Conservation (phyloP, 306 rosid genomes). For the Sechiopsis laciniata region DNA sequence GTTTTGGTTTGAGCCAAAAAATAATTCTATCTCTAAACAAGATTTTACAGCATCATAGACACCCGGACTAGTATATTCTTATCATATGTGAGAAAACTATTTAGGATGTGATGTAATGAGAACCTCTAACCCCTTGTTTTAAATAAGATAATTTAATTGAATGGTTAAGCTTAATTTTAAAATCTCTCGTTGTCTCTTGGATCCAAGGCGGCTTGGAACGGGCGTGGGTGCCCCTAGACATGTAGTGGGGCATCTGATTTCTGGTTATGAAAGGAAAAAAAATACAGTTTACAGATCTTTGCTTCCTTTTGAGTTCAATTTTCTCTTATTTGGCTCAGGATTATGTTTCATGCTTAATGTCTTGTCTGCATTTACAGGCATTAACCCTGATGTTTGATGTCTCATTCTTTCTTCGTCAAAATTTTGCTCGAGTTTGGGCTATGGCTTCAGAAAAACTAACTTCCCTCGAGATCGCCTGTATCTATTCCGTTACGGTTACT, state of each 20-base stretch:
- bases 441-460: conserved; percentile 67
- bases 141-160: too few relatives aligned
- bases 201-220: too few relatives aligned
- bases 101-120: neutral
- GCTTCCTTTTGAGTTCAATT: neutral
- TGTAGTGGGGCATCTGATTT: too few relatives aligned
- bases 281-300: neutral
- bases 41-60: neutral
- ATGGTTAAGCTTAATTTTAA: too few relatives aligned
- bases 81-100: neutral
- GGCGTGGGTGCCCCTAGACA: too few relatives aligned
- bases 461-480: conserved; percentile 83
- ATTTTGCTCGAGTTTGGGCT: conserved; percentile 71
- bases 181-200: too few relatives aligned
- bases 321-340: neutral
- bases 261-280: too few relatives aligned
- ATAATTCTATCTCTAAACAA: neutral
- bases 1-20: neutral
- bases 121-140: neutral
- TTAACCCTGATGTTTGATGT: conserved; percentile 81
- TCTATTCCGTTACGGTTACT: conserved; percentile 69
- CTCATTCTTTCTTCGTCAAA: conserved; percentile 62
- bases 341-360: conserved; percentile 19
- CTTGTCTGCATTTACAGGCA: conserved; percentile 46
- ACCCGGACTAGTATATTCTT: neutral